These are phyloP conservation scores for Amaranthus cruentus DNA, from an alignment of 148 eudicot genomes.

Conservation along the genomic window DNA sequence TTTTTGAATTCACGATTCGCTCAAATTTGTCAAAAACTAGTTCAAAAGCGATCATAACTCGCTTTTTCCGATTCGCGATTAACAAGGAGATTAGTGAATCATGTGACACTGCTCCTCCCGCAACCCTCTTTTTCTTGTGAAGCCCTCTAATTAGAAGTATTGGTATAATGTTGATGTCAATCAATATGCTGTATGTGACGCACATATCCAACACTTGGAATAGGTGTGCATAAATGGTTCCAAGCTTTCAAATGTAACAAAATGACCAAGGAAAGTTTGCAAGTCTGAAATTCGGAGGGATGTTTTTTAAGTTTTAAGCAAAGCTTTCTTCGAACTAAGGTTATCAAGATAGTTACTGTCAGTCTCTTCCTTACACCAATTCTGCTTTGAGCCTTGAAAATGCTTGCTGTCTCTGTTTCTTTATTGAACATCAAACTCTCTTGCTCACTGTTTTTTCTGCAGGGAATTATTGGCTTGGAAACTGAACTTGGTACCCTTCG, in stretches of 20 bases:
- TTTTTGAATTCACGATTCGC: no score
- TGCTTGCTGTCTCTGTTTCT: background rate
- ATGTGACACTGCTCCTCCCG: no score
- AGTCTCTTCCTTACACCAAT: background rate
- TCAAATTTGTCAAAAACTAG: no score
- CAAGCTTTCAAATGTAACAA: background rate
- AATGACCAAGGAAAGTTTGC: background rate
- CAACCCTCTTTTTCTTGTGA: background rate
- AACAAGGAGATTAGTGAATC: no score
- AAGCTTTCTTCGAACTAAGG: background rate
- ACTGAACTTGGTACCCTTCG: constrained; percentile 78
- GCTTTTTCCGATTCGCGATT: no score
- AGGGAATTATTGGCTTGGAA: constrained; percentile 86
- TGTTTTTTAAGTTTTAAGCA: no score
- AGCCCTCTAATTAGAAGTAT: background rate
- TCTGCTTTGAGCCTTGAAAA: background rate
- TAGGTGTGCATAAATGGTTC: background rate
- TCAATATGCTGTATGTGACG: background rate
- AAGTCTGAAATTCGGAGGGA: background rate
- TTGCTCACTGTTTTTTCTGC: constrained; percentile 16
- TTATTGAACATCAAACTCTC: constrained; percentile 6
- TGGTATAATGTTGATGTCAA: background rate
- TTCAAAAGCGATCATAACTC: no score
- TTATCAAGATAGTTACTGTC: background rate
- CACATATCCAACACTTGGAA: background rate